Evolutionary conservation across 1,284 basidiomycete species (phyloP).

Genomic region (Papiliotrema laurentii): DNA sequence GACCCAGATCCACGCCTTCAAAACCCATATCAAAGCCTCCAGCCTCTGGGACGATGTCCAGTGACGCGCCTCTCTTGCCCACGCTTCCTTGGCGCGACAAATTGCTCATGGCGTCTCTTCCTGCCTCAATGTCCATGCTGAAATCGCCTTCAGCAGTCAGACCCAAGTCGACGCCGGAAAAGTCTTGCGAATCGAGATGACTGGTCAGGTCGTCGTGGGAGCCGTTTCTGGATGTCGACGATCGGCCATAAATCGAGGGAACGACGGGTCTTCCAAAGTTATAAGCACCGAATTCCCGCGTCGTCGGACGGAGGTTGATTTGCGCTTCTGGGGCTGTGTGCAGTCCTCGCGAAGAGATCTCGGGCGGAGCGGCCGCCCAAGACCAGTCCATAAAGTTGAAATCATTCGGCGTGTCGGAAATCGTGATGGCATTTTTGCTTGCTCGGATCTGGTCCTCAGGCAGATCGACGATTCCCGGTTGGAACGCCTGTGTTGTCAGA

Average conservation of each 20-base stretch:
- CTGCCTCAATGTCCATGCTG: slow-evolving; percentile 33
- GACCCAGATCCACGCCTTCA: slow-evolving; percentile 46
- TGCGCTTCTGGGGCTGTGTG: slow-evolving; percentile 16
- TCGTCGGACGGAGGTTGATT: slow-evolving; percentile 24
- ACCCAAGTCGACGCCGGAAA: slow-evolving; percentile 47
- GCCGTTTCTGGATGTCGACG: slow-evolving; percentile 29
- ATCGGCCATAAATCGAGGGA: slow-evolving; percentile 46
- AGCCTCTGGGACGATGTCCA: slow-evolving; percentile 4
- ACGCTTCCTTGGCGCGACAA: slow-evolving; percentile 14
- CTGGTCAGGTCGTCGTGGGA: slow-evolving; percentile 37
- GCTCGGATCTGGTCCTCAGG: slow-evolving; percentile 87
- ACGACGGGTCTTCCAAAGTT: slow-evolving; percentile 46
- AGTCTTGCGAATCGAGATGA: slow-evolving; percentile 82
- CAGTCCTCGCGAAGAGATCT: slow-evolving; percentile 11
- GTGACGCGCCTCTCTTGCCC: slow-evolving; percentile 8
- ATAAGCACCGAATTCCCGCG: slow-evolving; percentile 41
- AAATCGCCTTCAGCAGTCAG: slow-evolving; percentile 51
- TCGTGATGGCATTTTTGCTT: slow-evolving; percentile 61
- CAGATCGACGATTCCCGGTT: slow-evolving; percentile 88
- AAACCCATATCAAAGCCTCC: slow-evolving; percentile 20
- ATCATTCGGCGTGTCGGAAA: slow-evolving; percentile 31
- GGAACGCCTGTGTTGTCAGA: slow-evolving; percentile 66
- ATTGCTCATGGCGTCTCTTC: slow-evolving; percentile 23
- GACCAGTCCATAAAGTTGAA: slow-evolving; percentile 44
- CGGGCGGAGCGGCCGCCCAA: slow-evolving; percentile 20